Base-by-base conservation (phyloP, 192 early-diverging fungal genomes). In the Kappamyces sp. region DNA sequence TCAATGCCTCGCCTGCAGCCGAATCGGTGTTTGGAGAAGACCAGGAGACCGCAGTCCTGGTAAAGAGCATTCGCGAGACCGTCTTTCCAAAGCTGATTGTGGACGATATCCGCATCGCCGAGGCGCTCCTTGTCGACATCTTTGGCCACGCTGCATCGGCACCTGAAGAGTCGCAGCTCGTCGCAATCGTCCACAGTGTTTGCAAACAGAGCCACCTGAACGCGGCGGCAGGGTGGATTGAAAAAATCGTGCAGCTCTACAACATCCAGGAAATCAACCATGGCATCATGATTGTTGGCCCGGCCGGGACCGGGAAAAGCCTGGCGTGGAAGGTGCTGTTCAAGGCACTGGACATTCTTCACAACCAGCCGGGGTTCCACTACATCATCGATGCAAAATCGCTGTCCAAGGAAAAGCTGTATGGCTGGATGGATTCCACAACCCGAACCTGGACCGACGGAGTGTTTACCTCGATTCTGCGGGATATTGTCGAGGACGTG, bases 381-480 rank as follows among this genome's bases (percentile, higher is more conserved):
- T 93, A 98, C 61, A 86, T 94, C 33, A 98, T 99, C 59, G 94
- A 99, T 61, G 96, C 97, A 8, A 99, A 99, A 63, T 89, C 97
- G 11, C 91, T 98, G 65, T 86, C 88, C 31, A 99, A 99, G 72
- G 95, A 99, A 57, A 85, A 85, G 0, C 71, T 99, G 37, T 99
- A 99, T 63, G 97, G 97, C 61, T 91, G 84, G 45, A 75, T 98
- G 59, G 97, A 99, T 66, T 71, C 87, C 30, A 99, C 97, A 2
- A 99, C 97, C 5, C 89, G 97, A 68, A 96, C 98, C 69, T 99
- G 97, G 97, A 94, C 91, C 4, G 97, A 99, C 64, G 96, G 97
- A 47, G 72, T 99, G 36, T 99, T 99, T 62, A 99, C 97, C 35
- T 89, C 93, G 51, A 86, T 98, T 47, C 76, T 99, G 57, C 86